A percentile compares a stretch with the other conserved stretches of the same genome.
Evolutionary conservation across 177 flowering plant species (phyloP).

Genomic region (Vitis hybrid): DNA sequence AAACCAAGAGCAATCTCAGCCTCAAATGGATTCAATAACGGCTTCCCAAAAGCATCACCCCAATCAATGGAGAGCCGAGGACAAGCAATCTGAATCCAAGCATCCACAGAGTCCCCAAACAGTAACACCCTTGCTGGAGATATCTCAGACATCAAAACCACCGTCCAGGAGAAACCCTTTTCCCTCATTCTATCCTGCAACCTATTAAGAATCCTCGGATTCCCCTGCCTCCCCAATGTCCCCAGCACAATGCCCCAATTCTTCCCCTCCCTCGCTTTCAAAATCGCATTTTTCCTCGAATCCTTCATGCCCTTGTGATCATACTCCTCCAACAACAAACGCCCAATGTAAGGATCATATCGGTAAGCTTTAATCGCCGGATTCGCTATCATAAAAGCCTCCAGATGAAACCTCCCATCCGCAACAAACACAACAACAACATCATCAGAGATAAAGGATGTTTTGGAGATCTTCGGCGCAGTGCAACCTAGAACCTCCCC

Average conservation of each 20-base stretch:
- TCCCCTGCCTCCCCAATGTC: slow-evolving; percentile 95
- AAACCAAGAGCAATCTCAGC: slow-evolving; percentile 87
- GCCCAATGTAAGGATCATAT: slow-evolving; percentile 86
- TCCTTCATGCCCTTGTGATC: slow-evolving; percentile 88
- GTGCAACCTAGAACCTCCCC: slow-evolving; percentile 98
- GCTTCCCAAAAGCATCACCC: slow-evolving; percentile 90
- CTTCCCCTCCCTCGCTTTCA: slow-evolving; percentile 53
- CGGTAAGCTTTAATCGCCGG: slow-evolving; percentile 70
- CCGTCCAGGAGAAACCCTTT: slow-evolving; percentile 56
- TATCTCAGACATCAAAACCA: slow-evolving; percentile 84
- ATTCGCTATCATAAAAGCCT: slow-evolving; percentile 96
- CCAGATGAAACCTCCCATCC: slow-evolving; percentile 94
- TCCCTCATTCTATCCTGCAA: slow-evolving; percentile 72
- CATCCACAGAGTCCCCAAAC: slow-evolving; percentile 88
- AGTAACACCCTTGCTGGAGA: slow-evolving; percentile 66
- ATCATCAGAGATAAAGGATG: slow-evolving; percentile 8
- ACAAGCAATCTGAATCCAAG: slow-evolving; percentile 97
- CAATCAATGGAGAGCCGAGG: slow-evolving; percentile 94
- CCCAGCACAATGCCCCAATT: slow-evolving; percentile 91
- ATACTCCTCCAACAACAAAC: slow-evolving; percentile 85
- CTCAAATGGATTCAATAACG: slow-evolving; percentile 84
- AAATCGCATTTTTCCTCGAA: slow-evolving; percentile 63
- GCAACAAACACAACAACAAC: slow-evolving; percentile 70
- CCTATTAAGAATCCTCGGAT: slow-evolving; percentile 69
- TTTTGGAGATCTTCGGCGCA: slow-evolving; percentile 50